A percentile compares a stretch with the other conserved stretches of the same genome.
These are phyloP conservation scores for Bryopsis sp. DNA, from an alignment of 139 green algal genomes.

Conservation along the genomic window DNA sequence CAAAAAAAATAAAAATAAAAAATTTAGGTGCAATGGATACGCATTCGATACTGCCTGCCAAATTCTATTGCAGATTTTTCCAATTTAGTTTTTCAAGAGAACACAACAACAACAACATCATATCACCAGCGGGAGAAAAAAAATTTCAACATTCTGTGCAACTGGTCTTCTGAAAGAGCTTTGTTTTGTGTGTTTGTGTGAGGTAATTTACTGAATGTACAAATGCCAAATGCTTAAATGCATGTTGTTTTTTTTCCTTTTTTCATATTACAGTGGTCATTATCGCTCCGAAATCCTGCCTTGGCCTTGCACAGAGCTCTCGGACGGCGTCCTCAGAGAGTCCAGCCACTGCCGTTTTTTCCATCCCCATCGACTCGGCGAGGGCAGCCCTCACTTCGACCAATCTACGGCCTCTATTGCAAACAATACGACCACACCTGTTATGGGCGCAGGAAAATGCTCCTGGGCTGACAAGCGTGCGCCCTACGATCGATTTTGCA, in stretches of 20 bases:
- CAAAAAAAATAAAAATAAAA: not conserved
- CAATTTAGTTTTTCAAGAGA: not conserved
- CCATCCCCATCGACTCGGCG: no score
- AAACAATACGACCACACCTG: no score
- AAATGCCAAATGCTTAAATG: not conserved
- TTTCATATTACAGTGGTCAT: not conserved
- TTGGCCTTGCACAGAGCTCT: not conserved
- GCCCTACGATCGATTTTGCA: no score
- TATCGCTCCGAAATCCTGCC: not conserved
- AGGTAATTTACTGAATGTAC: not conserved
- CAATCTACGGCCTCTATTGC: no score
- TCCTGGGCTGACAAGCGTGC: no score
- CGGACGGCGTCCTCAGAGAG: not conserved
- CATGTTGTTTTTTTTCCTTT: not conserved
- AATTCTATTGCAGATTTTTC: not conserved
- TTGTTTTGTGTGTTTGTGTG: not conserved
- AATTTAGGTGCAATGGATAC: conserved; percentile 11
- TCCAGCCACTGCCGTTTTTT: no score
- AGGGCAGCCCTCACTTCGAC: no score
- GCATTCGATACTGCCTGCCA: not conserved
- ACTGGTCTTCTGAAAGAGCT: not conserved
- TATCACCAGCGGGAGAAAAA: not conserved
- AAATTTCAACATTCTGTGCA: not conserved
- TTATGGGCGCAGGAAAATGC: no score
- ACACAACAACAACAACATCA: conserved; percentile 7